These are phyloP conservation scores for Fusarium sp. DNA, from an alignment of 2,329 filamentous ascomycete species.

Conservation along the genomic window DNA sequence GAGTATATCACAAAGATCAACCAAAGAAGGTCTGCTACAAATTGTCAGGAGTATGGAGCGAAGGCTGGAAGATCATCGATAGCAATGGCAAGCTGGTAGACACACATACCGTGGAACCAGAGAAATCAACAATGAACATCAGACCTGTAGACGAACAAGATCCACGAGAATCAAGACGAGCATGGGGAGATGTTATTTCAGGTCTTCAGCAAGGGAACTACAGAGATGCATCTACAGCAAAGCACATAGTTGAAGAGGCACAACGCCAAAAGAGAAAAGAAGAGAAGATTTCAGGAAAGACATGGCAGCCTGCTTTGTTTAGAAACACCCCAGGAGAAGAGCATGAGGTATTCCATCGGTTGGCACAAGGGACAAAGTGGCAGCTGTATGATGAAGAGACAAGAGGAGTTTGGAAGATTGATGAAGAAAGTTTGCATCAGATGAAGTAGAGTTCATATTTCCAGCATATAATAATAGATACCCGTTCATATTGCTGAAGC, in stretches of 20 bases:
- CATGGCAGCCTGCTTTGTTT: slow-evolving; percentile 41
- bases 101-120: slow-evolving; percentile 52
- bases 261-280: slow-evolving; percentile 80
- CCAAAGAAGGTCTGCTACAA: slow-evolving; percentile 32
- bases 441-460: background rate
- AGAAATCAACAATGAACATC: slow-evolving; percentile 43
- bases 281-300: slow-evolving; percentile 65
- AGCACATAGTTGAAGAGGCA: slow-evolving; percentile 83
- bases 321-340: slow-evolving; percentile 1
- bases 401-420: slow-evolving; percentile 35
- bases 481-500: background rate
- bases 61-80: slow-evolving; percentile 46
- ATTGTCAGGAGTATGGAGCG: slow-evolving; percentile 39
- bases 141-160: slow-evolving; percentile 74
- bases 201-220: slow-evolving; percentile 81
- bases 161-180: slow-evolving; percentile 81
- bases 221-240: slow-evolving; percentile 76
- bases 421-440: slow-evolving; percentile 10
- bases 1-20: slow-evolving; percentile 56
- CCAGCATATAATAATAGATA: background rate
- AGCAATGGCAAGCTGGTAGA: slow-evolving; percentile 52
- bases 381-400: slow-evolving; percentile 30
- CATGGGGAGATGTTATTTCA: slow-evolving; percentile 82
- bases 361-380: slow-evolving; percentile 26
- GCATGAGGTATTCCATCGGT: slow-evolving; percentile 21